These are phyloP conservation scores for Penicillium olsonii DNA, from an alignment of 2,329 filamentous ascomycete species.

Conservation along the genomic window DNA sequence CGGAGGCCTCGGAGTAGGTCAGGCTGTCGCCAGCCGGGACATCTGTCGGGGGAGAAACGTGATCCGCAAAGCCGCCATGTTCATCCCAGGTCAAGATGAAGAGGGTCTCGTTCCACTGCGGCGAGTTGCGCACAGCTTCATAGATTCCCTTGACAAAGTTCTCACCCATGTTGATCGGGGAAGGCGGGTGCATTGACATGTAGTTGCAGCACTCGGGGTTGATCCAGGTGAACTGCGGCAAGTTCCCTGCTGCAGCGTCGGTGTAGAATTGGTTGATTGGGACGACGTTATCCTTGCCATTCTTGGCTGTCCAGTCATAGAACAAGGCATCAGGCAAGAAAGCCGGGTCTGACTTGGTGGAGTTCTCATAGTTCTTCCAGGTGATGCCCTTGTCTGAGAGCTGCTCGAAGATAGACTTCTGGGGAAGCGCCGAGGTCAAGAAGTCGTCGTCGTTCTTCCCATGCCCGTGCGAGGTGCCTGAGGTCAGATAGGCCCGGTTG, in stretches of 20 bases:
- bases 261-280: conserved; percentile 46
- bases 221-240: conserved; percentile 51
- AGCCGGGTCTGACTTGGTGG: conserved; percentile 29
- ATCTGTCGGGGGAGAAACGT: conserved; percentile 45
- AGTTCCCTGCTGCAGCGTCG: conserved; percentile 47
- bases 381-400: conserved; percentile 42
- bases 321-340: conserved; percentile 49
- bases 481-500: conserved; percentile 40
- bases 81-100: conserved; percentile 53
- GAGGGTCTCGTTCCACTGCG: conserved; percentile 51
- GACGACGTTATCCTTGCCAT: conserved; percentile 36
- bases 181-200: conserved; percentile 51
- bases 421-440: conserved; percentile 35
- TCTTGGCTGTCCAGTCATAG: conserved; percentile 35
- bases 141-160: conserved; percentile 50
- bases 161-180: conserved; percentile 48
- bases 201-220: conserved; percentile 55
- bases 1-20: conserved; percentile 35
- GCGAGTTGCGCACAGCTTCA: conserved; percentile 45
- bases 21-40: conserved; percentile 43
- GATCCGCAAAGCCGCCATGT: conserved; percentile 51
- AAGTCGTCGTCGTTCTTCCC: conserved; percentile 41
- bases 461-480: conserved; percentile 44
- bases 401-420: conserved; percentile 44
- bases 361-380: conserved; percentile 53